phyloP scores from a whole-genome alignment of 2,329 filamentous ascomycete genomes.

The Monosporascus cannonballus region DNA sequence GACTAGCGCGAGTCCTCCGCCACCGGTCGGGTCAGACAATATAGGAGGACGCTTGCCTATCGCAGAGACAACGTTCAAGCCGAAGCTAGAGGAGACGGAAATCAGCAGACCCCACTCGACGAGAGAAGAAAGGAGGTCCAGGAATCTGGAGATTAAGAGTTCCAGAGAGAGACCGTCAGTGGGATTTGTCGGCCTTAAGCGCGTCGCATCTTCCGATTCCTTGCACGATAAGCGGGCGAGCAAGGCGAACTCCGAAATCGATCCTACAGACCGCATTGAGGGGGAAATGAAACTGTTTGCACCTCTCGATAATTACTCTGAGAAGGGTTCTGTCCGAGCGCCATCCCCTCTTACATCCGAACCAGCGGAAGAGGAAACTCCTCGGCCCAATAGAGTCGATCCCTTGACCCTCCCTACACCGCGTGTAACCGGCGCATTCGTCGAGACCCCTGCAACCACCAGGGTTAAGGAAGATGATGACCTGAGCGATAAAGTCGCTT shows the following conservation, averaged over 20 bases:
- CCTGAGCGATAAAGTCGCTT: conserved; percentile 3
- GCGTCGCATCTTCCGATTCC: conserved; percentile 40
- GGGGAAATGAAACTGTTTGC: conserved; percentile 52
- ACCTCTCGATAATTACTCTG: conserved; percentile 47
- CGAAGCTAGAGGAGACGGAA: conserved; percentile 8
- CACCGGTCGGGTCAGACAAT: conserved; percentile 11
- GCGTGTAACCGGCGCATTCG: conserved; percentile 47
- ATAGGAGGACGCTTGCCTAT: conserved; percentile 3
- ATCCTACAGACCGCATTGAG: conserved; percentile 51
- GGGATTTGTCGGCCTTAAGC: conserved; percentile 39
- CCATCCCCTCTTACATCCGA: conserved; percentile 37
- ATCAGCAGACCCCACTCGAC: conserved; percentile 10
- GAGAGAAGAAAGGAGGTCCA: conserved; percentile 15
- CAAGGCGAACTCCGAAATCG: conserved; percentile 41
- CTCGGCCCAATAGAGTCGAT: conserved; percentile 37
- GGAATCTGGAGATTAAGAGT: conserved; percentile 20
- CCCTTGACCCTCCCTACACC: conserved; percentile 47
- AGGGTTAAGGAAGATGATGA: conserved; percentile 18
- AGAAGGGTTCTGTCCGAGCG: conserved; percentile 46
- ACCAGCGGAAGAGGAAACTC: conserved; percentile 38
- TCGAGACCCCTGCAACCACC: conserved; percentile 48
- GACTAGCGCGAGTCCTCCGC: conserved; percentile 38
- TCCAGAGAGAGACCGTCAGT: conserved; percentile 33
- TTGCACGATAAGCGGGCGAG: conserved; percentile 42
- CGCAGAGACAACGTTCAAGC: conserved; percentile 6